These are phyloP conservation scores for Chaetoceros tenuissimus DNA, from an alignment of 108 stramenopile genomes.

Conservation along the genomic window DNA sequence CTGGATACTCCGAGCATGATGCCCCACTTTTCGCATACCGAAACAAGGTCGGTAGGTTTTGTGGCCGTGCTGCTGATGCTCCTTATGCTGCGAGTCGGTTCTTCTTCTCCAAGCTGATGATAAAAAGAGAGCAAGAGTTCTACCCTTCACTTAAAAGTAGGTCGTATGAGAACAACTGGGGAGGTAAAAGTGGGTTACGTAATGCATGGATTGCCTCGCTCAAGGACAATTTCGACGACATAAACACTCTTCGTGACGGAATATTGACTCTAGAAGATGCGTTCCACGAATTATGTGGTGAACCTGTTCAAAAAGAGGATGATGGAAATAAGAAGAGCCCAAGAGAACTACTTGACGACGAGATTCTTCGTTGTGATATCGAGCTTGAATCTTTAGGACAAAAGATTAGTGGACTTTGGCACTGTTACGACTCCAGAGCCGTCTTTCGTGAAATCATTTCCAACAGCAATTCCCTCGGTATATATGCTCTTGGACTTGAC, in stretches of 20 bases:
- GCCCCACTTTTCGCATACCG: constrained; percentile 60
- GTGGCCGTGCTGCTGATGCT: constrained; percentile 71
- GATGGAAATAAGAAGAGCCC: constrained; percentile 6
- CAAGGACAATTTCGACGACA: constrained; percentile 66
- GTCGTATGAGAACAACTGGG: constrained; percentile 72
- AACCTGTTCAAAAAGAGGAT: constrained; percentile 19
- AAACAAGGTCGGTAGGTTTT: constrained; percentile 62
- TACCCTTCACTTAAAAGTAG: constrained; percentile 65
- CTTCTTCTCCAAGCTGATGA: constrained; percentile 62
- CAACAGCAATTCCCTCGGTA: constrained; percentile 33
- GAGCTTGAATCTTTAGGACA: constrained; percentile 75
- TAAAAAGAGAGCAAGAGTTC: constrained; percentile 70
- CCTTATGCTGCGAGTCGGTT: constrained; percentile 50
- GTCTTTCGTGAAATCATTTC: constrained; percentile 68
- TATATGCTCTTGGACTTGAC: constrained; percentile 67
- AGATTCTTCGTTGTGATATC: constrained; percentile 53
- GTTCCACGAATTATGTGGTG: constrained; percentile 63
- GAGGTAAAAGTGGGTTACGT: constrained; percentile 68
- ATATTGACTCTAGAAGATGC: constrained; percentile 73
- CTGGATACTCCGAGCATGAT: constrained; percentile 66
- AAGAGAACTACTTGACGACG: constrained; percentile 47
- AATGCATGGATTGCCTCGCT: constrained; percentile 73
- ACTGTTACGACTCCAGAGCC: constrained; percentile 45
- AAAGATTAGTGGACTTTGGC: constrained; percentile 63
- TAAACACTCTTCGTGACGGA: constrained; percentile 53